Percentiles rank a stretch among this genome's conserved stretches.
phyloP scores from a whole-genome alignment of 768 basidiomycete species.

The Pisolithus tinctorius region DNA sequence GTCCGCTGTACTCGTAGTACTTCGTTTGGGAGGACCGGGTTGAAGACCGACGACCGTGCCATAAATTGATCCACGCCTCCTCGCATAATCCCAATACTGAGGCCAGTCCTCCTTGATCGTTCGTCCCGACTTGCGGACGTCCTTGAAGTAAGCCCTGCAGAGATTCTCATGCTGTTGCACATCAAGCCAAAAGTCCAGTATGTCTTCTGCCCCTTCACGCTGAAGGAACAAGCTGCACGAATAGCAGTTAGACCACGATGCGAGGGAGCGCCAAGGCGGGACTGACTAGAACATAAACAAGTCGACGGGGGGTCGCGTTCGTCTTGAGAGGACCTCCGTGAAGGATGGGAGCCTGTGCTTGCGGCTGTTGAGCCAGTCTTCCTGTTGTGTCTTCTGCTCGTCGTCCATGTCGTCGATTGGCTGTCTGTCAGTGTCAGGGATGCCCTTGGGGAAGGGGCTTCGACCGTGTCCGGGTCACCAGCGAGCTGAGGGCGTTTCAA shows the following conservation, averaged over 20 bases:
- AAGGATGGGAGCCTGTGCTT: conserved; percentile 80
- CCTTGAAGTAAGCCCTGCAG: conserved; percentile 98
- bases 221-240: conserved; percentile 83
- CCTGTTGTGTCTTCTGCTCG: conserved; percentile 47
- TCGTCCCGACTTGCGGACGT: conserved; percentile 89
- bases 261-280: not conserved
- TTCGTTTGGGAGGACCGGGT: conserved; percentile 60
- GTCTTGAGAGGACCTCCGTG: conserved; percentile 83
- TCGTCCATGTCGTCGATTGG: conserved; percentile 38
- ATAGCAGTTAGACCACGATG: not conserved
- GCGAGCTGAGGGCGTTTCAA: conserved; percentile 10
- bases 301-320: conserved; percentile 92
- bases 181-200: conserved; percentile 97
- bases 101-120: conserved; percentile 98
- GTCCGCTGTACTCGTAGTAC: conserved; percentile 76
- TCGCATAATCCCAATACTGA: conserved; percentile 93
- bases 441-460: not conserved
- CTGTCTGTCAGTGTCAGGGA: not conserved
- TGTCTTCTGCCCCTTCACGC: conserved; percentile 92
- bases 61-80: conserved; percentile 88
- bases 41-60: conserved; percentile 79
- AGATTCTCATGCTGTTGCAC: conserved; percentile 99
- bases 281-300: conserved; percentile 99
- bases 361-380: conserved; percentile 69
- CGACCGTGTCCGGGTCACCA: conserved; percentile 6